A percentile compares a stretch with the other conserved stretches of the same genome.
These are phyloP conservation scores for Penicillium taxi DNA, from an alignment of 495 filamentous ascomycete genomes.

Conservation along the genomic window DNA sequence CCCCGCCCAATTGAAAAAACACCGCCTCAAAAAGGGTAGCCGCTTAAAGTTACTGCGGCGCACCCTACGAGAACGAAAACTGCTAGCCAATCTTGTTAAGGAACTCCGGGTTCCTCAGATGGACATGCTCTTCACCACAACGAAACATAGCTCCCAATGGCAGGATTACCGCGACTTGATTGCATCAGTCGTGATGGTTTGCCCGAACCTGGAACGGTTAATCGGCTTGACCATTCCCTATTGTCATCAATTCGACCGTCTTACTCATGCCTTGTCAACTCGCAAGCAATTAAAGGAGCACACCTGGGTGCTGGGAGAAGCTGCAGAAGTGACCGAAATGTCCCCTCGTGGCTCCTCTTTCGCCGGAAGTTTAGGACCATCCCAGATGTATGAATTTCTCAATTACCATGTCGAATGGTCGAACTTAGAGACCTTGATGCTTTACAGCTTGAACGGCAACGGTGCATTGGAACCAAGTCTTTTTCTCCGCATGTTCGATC, in stretches of 20 bases:
- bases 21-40: conserved; percentile 56
- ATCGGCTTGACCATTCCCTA: conserved; percentile 64
- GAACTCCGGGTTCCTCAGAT: conserved; percentile 65
- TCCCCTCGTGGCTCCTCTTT: conserved; percentile 38
- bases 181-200: conserved; percentile 77
- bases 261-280: conserved; percentile 73
- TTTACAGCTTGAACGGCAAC: conserved; percentile 54
- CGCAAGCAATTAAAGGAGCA: conserved; percentile 66
- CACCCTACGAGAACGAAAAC: conserved; percentile 61
- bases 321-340: conserved; percentile 34
- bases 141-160: conserved; percentile 37
- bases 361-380: conserved; percentile 49
- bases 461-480: conserved; percentile 57
- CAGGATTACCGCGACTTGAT: conserved; percentile 63
- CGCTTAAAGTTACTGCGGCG: conserved; percentile 68
- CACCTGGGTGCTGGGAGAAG: conserved; percentile 63
- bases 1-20: conserved; percentile 52
- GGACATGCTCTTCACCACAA: conserved; percentile 42
- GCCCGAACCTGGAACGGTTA: conserved; percentile 73
- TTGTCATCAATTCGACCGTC: conserved; percentile 62
- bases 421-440: conserved; percentile 61
- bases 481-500: conserved; percentile 59
- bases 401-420: conserved; percentile 64
- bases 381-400: conserved; percentile 61
- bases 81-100: conserved; percentile 63